These are phyloP conservation scores for Pleurotus tuber-regium DNA, from an alignment of 768 basidiomycete genomes.

Conservation along the genomic window DNA sequence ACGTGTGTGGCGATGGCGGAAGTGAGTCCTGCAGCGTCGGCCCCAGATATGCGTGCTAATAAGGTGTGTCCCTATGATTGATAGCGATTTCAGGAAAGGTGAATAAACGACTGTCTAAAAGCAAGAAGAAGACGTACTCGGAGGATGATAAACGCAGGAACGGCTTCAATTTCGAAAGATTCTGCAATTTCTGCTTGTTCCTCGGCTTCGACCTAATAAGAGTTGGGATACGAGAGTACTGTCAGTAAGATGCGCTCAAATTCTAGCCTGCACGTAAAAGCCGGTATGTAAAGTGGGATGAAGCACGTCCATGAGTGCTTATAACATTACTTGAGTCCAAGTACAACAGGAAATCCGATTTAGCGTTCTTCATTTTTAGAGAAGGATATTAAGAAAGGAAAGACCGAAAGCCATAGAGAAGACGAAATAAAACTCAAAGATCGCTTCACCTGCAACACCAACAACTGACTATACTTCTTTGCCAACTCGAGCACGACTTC, in stretches of 20 bases:
- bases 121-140: slow-evolving; percentile 44
- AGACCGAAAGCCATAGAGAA: too few relatives aligned
- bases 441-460: slow-evolving; percentile 80
- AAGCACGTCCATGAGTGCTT: not conserved
- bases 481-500: slow-evolving; percentile 71
- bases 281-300: too few relatives aligned
- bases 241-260: too few relatives aligned
- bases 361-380: not conserved
- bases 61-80: slow-evolving; percentile 78
- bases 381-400: too few relatives aligned
- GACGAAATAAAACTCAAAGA: too few relatives aligned
- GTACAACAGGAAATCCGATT: not conserved
- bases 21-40: slow-evolving; percentile 68
- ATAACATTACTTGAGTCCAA: not conserved
- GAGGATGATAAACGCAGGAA: slow-evolving; percentile 82
- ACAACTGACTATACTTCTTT: slow-evolving; percentile 59
- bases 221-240: not conserved
- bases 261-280: too few relatives aligned
- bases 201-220: slow-evolving; percentile 87
- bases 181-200: slow-evolving; percentile 80
- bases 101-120: not conserved
- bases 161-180: slow-evolving; percentile 88
- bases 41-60: slow-evolving; percentile 75
- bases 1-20: slow-evolving; percentile 59
- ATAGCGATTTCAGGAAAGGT: not conserved